A percentile compares a stretch with the other conserved stretches of the same genome.
Evolutionary conservation across 2,329 filamentous ascomycete species (phyloP).

Genomic region (Colletotrichum destructivum): DNA sequence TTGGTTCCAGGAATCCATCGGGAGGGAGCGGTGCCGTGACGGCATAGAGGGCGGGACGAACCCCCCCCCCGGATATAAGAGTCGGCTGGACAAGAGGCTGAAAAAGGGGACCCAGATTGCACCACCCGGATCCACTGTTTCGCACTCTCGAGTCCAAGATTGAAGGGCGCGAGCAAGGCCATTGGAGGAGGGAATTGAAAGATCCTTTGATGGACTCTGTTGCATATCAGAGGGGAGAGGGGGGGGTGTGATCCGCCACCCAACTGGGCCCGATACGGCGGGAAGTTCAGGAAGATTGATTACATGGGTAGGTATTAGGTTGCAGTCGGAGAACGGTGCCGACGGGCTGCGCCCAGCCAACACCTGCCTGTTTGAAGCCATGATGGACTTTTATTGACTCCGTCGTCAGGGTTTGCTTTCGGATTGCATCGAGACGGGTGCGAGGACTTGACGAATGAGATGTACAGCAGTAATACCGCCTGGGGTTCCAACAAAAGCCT

Average conservation of each 20-base stretch:
- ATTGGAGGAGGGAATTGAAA: not conserved
- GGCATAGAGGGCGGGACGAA: not conserved
- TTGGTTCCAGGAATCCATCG: not conserved
- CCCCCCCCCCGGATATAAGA: slow-evolving; percentile 21
- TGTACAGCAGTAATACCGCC: not conserved
- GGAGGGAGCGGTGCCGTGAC: not conserved
- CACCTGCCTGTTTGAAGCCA: not conserved
- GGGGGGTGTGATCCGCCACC: not conserved
- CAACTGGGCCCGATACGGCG: not conserved
- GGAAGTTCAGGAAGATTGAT: not conserved
- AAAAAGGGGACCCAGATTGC: slow-evolving; percentile 16
- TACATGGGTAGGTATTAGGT: not conserved
- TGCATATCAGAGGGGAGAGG: not conserved
- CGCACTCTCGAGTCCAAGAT: slow-evolving; percentile 1
- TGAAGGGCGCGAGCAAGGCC: not conserved
- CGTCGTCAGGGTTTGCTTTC: not conserved
- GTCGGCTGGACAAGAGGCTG: slow-evolving; percentile 11
- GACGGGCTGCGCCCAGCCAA: not conserved
- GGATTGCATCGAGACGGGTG: not conserved
- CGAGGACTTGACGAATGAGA: not conserved
- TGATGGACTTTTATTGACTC: not conserved
- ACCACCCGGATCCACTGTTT: slow-evolving; percentile 35
- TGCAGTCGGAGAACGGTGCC: not conserved
- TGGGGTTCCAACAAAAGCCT: not conserved
- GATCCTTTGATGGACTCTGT: not conserved